Percentiles rank a stretch among this genome's conserved stretches.
Conservation (phyloP, 306 rosid species). For the Quercus gilva region DNA sequence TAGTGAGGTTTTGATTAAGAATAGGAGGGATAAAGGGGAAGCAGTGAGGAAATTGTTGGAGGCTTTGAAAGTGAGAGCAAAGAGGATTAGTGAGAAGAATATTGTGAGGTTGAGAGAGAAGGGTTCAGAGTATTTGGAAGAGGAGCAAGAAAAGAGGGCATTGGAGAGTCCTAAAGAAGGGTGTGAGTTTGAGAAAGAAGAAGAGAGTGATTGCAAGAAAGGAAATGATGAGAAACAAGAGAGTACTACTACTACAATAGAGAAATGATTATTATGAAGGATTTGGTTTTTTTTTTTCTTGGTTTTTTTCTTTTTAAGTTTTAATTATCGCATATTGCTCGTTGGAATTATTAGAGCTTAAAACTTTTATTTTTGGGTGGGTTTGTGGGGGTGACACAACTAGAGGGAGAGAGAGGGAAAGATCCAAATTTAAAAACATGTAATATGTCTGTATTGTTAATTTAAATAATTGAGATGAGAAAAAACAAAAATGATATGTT, state of each 20-base stretch:
- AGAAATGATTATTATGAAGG: slow-evolving; percentile 14
- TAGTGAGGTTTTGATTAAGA: slow-evolving; percentile 88
- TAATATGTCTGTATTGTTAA: slow-evolving; percentile 11
- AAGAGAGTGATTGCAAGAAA: slow-evolving; percentile 41
- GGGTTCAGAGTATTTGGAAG: slow-evolving; percentile 26
- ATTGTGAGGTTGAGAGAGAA: slow-evolving; percentile 24
- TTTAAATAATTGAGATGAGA: slow-evolving; percentile 18
- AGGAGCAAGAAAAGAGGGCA: slow-evolving; percentile 92
- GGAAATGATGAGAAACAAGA: slow-evolving; percentile 32
- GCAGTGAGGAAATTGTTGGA: slow-evolving; percentile 64
- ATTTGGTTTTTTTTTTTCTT: not conserved
- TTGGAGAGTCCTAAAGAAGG: slow-evolving; percentile 80
- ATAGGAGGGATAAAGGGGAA: slow-evolving; percentile 48
- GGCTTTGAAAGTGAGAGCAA: slow-evolving; percentile 49
- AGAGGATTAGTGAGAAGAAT: slow-evolving; percentile 36
- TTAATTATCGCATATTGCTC: not conserved
- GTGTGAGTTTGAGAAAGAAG: slow-evolving; percentile 41
- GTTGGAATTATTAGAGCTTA: slow-evolving; percentile 9
- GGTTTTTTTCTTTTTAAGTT: not conserved
- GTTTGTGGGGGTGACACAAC: not conserved
- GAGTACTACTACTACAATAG: not conserved
- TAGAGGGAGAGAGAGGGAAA: not conserved
- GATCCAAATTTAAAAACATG: slow-evolving; percentile 32
- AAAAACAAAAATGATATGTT: slow-evolving; percentile 4
- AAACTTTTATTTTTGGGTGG: slow-evolving; percentile 1